Percentiles rank a stretch among this genome's conserved stretches.
Conservation (phyloP, 2,329 filamentous ascomycete species). For the Neonectria magnoliae region DNA sequence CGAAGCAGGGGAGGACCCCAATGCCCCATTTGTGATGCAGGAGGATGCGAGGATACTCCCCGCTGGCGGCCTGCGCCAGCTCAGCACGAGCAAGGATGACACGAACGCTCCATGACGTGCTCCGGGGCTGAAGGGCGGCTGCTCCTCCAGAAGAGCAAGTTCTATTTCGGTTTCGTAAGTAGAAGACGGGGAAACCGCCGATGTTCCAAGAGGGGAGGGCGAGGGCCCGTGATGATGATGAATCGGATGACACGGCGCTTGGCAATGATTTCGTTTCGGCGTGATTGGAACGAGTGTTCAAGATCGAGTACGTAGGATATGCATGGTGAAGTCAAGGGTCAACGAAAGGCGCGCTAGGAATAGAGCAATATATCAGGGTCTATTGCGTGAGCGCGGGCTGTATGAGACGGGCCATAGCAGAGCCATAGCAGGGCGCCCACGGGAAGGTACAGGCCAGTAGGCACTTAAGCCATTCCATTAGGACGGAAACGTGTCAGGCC, state of each 20-base stretch:
- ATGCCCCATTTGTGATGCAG: constrained; percentile 24
- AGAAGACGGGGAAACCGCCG: constrained; percentile 24
- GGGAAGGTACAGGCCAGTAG: constrained; percentile 9
- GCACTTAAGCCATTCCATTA: not conserved
- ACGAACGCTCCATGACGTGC: constrained; percentile 26
- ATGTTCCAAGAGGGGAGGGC: constrained; percentile 28
- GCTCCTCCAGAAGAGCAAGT: constrained; percentile 4
- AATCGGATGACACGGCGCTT: constrained; percentile 14
- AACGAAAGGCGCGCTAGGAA: constrained; percentile 25
- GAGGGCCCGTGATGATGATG: constrained; percentile 29
- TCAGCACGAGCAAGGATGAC: constrained; percentile 26
- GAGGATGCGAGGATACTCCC: constrained; percentile 19
- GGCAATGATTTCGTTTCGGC: constrained; percentile 6
- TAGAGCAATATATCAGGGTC: constrained; percentile 37
- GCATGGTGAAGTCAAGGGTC: constrained; percentile 6
- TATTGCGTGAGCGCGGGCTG: constrained; percentile 35
- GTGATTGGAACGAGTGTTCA: constrained; percentile 12
- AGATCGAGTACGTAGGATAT: constrained; percentile 6
- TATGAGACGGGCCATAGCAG: constrained; percentile 24
- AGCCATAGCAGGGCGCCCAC: constrained; percentile 24
- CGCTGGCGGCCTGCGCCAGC: constrained; percentile 19
- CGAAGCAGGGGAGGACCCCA: constrained; percentile 27
- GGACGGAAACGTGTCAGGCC: not conserved
- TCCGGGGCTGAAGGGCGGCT: constrained; percentile 21
- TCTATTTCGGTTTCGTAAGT: constrained; percentile 39